Conservation (phyloP, 2,329 filamentous ascomycete species). For the Akanthomyces uredinophilus region DNA sequence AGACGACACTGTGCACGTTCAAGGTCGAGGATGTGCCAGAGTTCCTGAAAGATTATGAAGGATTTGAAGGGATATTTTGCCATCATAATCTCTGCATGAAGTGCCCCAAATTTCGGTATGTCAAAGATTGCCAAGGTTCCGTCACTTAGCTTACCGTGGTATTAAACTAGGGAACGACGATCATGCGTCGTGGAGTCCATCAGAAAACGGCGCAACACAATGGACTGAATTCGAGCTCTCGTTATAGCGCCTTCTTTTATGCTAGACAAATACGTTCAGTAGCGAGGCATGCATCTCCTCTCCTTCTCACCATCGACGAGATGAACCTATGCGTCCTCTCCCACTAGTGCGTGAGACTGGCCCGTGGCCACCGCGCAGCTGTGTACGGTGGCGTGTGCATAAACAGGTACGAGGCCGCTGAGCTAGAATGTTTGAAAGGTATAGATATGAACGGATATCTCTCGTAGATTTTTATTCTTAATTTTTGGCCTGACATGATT, state of each 20-base stretch:
- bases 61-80: background rate
- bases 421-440: too few species aligned
- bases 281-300: too few species aligned
- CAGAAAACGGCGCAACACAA: background rate
- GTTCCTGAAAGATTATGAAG: background rate
- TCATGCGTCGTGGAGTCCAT: background rate
- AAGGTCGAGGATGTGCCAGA: background rate
- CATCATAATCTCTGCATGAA: constrained; percentile 4
- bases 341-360: too few species aligned
- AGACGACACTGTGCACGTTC: background rate
- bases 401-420: too few species aligned
- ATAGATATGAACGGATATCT: too few species aligned
- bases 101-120: constrained; percentile 3
- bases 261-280: background rate
- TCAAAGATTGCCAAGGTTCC: too few species aligned
- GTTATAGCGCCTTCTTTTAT: background rate
- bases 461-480: background rate
- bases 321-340: too few species aligned
- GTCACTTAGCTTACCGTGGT: background rate
- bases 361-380: too few species aligned
- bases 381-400: too few species aligned
- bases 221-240: background rate
- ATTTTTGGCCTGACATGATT: background rate
- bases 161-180: background rate
- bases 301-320: too few species aligned